Conservation (phyloP, 2,329 filamentous ascomycete genomes). For the Mycosphaerella sp. region DNA sequence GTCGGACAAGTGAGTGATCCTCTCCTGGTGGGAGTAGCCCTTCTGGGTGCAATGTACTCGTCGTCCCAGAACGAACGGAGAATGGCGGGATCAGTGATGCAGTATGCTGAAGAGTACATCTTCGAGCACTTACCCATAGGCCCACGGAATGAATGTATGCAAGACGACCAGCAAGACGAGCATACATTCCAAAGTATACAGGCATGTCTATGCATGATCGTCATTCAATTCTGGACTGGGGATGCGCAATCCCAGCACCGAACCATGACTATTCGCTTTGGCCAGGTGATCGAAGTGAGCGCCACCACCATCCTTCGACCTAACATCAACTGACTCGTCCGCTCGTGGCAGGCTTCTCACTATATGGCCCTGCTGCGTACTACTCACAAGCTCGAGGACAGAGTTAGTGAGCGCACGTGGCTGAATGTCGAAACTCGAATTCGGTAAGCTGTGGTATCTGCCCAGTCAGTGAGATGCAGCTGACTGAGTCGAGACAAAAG, state of each 20-base stretch:
- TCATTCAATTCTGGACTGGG: conserved; percentile 10
- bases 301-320: not conserved
- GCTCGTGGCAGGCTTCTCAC: not conserved
- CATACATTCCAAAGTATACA: conserved; percentile 3
- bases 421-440: conserved; percentile 11
- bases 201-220: conserved; percentile 7
- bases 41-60: conserved; percentile 14
- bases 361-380: conserved; percentile 2
- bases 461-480: not conserved
- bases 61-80: conserved; percentile 9
- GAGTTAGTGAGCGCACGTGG: conserved; percentile 11
- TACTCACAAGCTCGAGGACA: conserved; percentile 12
- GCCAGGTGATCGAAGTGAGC: conserved; percentile 5
- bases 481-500: conserved; percentile 2
- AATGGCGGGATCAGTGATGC: conserved; percentile 8
- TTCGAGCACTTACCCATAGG: not conserved
- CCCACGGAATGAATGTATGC: not conserved
- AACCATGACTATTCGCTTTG: conserved; percentile 5
- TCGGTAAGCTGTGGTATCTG: conserved; percentile 1
- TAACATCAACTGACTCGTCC: too few species aligned
- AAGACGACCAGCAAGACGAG: not conserved
- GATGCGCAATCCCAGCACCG: conserved; percentile 3
- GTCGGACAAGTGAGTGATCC: not conserved
- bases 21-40: conserved; percentile 1
- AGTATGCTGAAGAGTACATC: conserved; percentile 7